Percentiles rank a stretch among this genome's conserved stretches.
Evolutionary conservation across 2,329 filamentous ascomycete genomes (phyloP).

Genomic region (Alternaria panax): DNA sequence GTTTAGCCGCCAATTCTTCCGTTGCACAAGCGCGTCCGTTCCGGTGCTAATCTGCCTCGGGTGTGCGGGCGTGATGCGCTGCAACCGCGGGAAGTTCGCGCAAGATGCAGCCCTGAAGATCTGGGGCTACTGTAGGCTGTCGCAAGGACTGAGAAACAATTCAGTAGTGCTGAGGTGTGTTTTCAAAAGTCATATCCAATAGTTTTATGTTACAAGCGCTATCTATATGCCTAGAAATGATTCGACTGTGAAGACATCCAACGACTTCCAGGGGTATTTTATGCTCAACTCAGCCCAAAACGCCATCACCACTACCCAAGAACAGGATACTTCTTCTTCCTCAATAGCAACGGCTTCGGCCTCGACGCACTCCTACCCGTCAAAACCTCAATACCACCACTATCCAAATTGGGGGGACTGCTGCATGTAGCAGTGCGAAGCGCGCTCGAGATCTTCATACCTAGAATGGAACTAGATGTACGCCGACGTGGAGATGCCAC

Average conservation of each 20-base stretch:
- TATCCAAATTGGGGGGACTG: neutral
- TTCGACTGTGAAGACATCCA: neutral
- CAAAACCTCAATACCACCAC: neutral
- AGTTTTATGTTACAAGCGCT: neutral
- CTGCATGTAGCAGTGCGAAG: neutral
- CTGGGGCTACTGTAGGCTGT: neutral
- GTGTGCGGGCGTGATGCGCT: constrained; percentile 27
- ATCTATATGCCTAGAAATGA: neutral
- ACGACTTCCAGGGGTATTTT: constrained; percentile 3
- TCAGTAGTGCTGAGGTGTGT: neutral
- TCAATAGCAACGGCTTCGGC: constrained; percentile 1
- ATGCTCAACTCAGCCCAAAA: constrained; percentile 5
- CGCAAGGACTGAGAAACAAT: neutral
- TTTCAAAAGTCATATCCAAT: neutral
- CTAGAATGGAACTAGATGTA: neutral
- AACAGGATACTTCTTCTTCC: constrained; percentile 14
- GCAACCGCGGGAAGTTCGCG: constrained; percentile 9
- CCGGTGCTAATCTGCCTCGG: constrained; percentile 23
- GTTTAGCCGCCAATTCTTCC: constrained; percentile 48
- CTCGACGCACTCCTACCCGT: neutral
- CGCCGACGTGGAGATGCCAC: neutral
- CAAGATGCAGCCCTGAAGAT: neutral
- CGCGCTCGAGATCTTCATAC: neutral
- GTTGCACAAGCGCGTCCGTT: constrained; percentile 24
- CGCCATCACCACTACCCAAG: constrained; percentile 16